These are phyloP conservation scores for Fusarium zealandicum DNA, from an alignment of 2,329 filamentous ascomycete genomes.

Conservation along the genomic window DNA sequence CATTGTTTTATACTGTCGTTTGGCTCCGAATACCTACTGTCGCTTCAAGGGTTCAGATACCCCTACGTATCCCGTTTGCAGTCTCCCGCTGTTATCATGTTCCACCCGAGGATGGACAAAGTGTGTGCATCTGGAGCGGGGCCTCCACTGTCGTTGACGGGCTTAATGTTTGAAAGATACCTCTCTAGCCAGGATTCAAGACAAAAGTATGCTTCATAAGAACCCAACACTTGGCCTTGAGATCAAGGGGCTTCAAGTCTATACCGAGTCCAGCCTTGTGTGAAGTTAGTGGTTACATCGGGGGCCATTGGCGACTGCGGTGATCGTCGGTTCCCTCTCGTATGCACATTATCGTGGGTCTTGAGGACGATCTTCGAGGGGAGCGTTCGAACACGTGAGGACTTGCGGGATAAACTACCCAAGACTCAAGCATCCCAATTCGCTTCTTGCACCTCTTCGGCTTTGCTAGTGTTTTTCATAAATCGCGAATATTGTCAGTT, in stretches of 20 bases:
- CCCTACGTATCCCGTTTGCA: constrained; percentile 29
- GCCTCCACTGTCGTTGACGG: constrained; percentile 33
- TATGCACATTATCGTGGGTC: constrained; percentile 14
- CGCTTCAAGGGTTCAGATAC: constrained; percentile 39
- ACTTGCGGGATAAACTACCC: no score
- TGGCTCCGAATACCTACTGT: constrained; percentile 30
- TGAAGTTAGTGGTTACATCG: constrained; percentile 10
- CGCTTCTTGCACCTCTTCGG: no score
- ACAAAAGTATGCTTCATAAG: constrained; percentile 41
- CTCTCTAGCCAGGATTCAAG: constrained; percentile 37
- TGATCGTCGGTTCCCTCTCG: constrained; percentile 34
- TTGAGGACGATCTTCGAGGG: no score
- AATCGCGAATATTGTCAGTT: no score
- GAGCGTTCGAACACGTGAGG: no score
- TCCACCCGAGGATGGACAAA: constrained; percentile 27
- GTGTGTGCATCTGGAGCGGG: constrained; percentile 30
- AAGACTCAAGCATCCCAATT: no score
- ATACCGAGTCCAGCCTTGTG: background rate
- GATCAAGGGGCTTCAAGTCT: constrained; percentile 20
- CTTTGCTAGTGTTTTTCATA: no score
- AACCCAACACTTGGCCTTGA: constrained; percentile 21
- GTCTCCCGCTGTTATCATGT: constrained; percentile 36
- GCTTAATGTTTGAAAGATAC: constrained; percentile 40
- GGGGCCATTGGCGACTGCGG: background rate
- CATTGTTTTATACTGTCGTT: constrained; percentile 35